Evolutionary conservation across 2,329 filamentous ascomycete species (phyloP), one percentile per base, ranked within the genome.

Genomic region (Fusarium brachygibbosum): DNA sequence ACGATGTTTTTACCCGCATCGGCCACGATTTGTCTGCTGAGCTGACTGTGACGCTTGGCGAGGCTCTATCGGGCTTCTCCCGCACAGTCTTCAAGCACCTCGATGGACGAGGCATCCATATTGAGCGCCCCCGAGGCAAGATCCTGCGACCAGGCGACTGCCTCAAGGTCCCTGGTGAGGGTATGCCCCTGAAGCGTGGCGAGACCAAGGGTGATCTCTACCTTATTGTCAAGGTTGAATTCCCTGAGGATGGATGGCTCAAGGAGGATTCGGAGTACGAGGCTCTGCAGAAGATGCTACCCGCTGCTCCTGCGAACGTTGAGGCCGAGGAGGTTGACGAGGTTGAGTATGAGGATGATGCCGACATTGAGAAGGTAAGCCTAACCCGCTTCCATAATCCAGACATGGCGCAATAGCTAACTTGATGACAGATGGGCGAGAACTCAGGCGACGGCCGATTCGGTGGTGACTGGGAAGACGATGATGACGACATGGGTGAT

Each of bases 151-250:
- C 96, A 0, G 91, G 90, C 28, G 93, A 99, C 77, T 88, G 95
- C 10, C 85, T 99, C 73, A 97, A 94, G 83, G 84, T 99, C 2
- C 80, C 86, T 3, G 94, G 93, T 28, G 96, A 99, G 82, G 96
- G 96, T 63, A 99, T 99, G 96, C 96, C 96, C 3, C 80, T 90
- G 73, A 98, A 98, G 86, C 90, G 90, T 59, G 93, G 91, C 68
- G 96, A 99, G 38, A 76, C 83, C 6, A 93, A 89, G 77, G 96
- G 96, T 42, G 94, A 98, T 76, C 83, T 99, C 19, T 99, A 95
- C 80, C 85, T 99, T 41, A 83, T 92, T 37, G 90, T 98, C 69
- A 90, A 96, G 74, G 87, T 99, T 67, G 87, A 93, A 56, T 98
- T 98, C 83, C 96, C 96, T 4, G 89, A 94, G 73, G 90, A 95